Conservation (phyloP, 139 green algal species). For the Tetraselmis striata region DNA sequence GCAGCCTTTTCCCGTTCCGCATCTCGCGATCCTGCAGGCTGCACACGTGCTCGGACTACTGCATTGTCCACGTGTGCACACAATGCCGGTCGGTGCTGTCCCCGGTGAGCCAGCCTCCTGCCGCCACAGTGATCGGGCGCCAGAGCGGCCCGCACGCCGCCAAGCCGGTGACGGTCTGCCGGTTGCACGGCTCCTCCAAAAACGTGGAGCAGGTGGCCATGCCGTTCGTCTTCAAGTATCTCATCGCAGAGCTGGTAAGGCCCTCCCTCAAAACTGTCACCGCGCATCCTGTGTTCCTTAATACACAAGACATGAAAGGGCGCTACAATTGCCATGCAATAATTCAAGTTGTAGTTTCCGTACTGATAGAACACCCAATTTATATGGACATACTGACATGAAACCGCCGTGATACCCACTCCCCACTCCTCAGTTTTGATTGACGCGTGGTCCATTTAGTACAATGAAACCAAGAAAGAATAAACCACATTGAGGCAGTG, state of each 20-base stretch:
- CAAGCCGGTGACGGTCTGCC: neutral
- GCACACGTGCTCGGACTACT: conserved; percentile 84
- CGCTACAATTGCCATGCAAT: no score
- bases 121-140: conserved; percentile 15
- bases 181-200: neutral
- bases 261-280: neutral
- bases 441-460: no score
- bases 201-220: neutral
- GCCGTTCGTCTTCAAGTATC: neutral
- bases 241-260: neutral
- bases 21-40: conserved; percentile 15
- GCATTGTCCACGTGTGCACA: conserved; percentile 78
- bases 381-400: no score
- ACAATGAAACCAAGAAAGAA: no score
- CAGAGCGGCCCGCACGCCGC: neutral
- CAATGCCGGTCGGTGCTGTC: conserved; percentile 75
- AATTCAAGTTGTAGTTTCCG: no score
- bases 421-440: no score
- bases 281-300: neutral
- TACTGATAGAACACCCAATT: no score
- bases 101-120: conserved; percentile 41
- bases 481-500: no score
- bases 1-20: no score
- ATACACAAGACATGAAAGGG: no score
- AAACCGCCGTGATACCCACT: no score